Base-by-base conservation (phyloP, 2,329 filamentous ascomycete genomes). In the Calycina marina region DNA sequence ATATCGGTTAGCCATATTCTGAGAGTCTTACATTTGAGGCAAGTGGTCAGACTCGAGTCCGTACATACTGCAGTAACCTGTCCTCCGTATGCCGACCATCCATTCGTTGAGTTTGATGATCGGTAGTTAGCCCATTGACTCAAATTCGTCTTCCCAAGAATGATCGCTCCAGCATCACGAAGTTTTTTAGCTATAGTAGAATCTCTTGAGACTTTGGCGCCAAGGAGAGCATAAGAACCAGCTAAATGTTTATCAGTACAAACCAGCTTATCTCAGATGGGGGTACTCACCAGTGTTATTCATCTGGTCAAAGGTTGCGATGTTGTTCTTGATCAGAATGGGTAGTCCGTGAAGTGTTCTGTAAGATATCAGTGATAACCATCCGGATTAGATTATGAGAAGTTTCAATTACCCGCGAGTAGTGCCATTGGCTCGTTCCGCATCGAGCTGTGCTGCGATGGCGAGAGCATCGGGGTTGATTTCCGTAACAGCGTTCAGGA, bases 21-120 rank as follows among this genome's bases (percentile, higher is more conserved):
- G n/a, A n/a, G n/a, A n/a, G n/a, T n/a, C n/a, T n/a, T n/a, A n/a
- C n/a, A n/a, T n/a, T n/a, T n/a, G n/a, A n/a, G n/a, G n/a, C n/a
- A n/a, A n/a, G n/a, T n/a, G n/a, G n/a, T n/a, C n/a, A n/a, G n/a
- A n/a, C n/a, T n/a, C n/a, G 0, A 71, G 69, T 5, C 56, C 74
- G 20, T 63, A 59, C 0, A n/a, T n/a, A n/a, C n/a, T n/a, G n/a
- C n/a, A n/a, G n/a, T n/a, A n/a, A 62, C 65, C 45, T 79, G 73
- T 1, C 73, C 73, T 8, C 71, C 72, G 30, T 67, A 59, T 0
- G 72, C 65, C 28, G 64, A 70, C 74, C 74, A 80, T 4, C 75
- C 76, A 34, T 69, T 68, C n/a, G 55, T 63, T 3, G 58, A 58
- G 43, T 72, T 75, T 10, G 47, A 45, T 3, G 65, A 69, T 5